Conservation (phyloP, 208 protist species). For the Blechomonas ayalai region DNA sequence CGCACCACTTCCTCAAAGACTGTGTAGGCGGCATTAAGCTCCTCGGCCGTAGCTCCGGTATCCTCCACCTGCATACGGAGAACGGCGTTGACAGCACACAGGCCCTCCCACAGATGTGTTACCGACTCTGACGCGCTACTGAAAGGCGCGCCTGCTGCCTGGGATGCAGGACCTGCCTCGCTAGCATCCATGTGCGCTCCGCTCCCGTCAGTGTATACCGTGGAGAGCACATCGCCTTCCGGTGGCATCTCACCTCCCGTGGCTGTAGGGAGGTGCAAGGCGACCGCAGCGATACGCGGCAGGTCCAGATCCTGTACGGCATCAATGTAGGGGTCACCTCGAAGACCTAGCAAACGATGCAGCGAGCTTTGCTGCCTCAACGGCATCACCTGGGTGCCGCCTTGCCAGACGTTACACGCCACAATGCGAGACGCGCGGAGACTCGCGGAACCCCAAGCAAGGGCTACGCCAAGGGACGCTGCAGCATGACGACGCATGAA, state of each 20-base stretch:
- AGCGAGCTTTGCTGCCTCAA: constrained; percentile 22
- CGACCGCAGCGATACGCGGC: constrained; percentile 35
- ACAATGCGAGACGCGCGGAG: too few species aligned
- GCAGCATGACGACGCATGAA: too few species aligned
- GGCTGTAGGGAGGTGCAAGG: too few species aligned
- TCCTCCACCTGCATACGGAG: constrained; percentile 37
- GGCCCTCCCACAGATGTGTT: constrained; percentile 48
- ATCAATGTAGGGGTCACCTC: constrained; percentile 37
- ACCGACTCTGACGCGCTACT: too few species aligned
- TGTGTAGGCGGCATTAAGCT: constrained; percentile 22
- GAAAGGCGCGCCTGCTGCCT: too few species aligned
- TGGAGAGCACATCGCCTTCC: too few species aligned
- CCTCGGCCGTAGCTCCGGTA: constrained; percentile 7
- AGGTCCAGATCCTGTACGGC: constrained; percentile 45
- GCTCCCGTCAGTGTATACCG: too few species aligned
- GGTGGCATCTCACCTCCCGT: too few species aligned
- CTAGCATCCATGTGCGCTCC: too few species aligned
- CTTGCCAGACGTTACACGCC: not conserved
- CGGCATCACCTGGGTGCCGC: not conserved
- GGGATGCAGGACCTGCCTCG: too few species aligned
- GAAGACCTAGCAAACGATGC: constrained; percentile 35
- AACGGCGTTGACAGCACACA: constrained; percentile 45
- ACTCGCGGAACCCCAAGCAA: too few species aligned
- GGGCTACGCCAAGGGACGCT: too few species aligned
- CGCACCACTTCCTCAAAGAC: constrained; percentile 29